Base-by-base conservation (phyloP, 208 protist species). In the Crithidia mellificae region DNA sequence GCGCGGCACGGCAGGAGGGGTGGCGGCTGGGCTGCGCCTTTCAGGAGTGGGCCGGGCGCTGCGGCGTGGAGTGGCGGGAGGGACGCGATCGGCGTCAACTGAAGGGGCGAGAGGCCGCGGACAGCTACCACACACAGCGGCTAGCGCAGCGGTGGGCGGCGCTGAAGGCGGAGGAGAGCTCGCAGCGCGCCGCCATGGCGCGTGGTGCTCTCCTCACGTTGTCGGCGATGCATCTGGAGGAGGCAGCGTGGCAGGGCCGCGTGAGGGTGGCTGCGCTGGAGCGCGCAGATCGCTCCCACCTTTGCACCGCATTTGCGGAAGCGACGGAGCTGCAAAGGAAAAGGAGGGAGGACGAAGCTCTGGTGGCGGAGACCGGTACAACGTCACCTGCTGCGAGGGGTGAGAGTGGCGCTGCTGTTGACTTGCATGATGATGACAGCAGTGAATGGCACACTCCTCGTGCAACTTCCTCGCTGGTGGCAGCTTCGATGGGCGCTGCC, bases 11-110 rank as follows among this genome's bases (percentile, higher is more conserved):
- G 24, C 32, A 11, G 7, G 43, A 52, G 32, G 39, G 41, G 2
- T 32, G 43, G 1, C 15, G 36, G 5, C 39, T 52, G 6, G 12
- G 61, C 22, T 51, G 67, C 30, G 8, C 15, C 14, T 66, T 71
- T 39, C 12, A 85, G 50, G 87, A 93, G 59, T 39, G 64, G 30
- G 43, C 79, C 2, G 78, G 64, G 24, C 79, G 87, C 2, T 58
- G 74, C 25, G 50, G 53, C 19, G 14, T 87, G 17, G 70, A 74
- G 65, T 59, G 44, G 17, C 71, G 65, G 1, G 80, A 87, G 63
- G 30, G 36, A 0, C 54, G 63, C 15, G 59, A 79, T 4, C 36
- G 76, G 12, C 65, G 72, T 32, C 36, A 66, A 17, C 39, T 84
- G 30, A 63, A 78, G 22, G 56, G 50, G 15, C 72, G 56, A 1